A percentile compares a stretch with the other conserved stretches of the same genome.
These are phyloP conservation scores for Pythium diclinum DNA, from an alignment of 352 stramenopile genomes.

Conservation along the genomic window DNA sequence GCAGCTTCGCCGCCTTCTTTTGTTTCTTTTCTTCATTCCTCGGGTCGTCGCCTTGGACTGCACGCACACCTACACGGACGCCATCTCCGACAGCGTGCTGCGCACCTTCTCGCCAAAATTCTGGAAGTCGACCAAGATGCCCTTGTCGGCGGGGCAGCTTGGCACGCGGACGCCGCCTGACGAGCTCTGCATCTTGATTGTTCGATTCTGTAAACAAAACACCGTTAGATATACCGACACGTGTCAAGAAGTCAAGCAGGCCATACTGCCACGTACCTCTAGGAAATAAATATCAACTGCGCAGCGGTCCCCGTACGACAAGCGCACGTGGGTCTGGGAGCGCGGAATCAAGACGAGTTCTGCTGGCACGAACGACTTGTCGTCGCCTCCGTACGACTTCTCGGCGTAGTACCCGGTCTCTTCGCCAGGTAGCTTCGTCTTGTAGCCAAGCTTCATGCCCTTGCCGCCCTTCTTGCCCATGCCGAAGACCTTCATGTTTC, in stretches of 20 bases:
- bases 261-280: slow-evolving; percentile 42
- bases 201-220: slow-evolving; percentile 54
- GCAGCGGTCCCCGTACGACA: slow-evolving; percentile 82
- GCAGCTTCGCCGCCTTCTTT: not conserved
- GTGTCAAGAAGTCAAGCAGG: slow-evolving; percentile 8
- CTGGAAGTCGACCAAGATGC: slow-evolving; percentile 60
- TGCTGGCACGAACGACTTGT: slow-evolving; percentile 83
- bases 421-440: slow-evolving; percentile 83
- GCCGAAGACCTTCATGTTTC: slow-evolving; percentile 44
- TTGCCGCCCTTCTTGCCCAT: slow-evolving; percentile 79
- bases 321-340: slow-evolving; percentile 79
- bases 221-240: slow-evolving; percentile 11
- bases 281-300: slow-evolving; percentile 91
- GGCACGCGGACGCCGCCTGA: slow-evolving; percentile 73
- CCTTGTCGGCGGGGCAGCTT: slow-evolving; percentile 70
- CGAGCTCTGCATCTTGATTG: slow-evolving; percentile 81
- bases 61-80: slow-evolving; percentile 47
- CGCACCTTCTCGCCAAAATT: slow-evolving; percentile 83
- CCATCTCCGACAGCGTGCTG: slow-evolving; percentile 85
- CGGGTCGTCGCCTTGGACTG: not conserved
- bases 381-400: slow-evolving; percentile 79
- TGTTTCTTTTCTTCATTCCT: not conserved
- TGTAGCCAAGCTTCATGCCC: slow-evolving; percentile 86
- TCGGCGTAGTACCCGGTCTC: slow-evolving; percentile 84
- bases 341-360: slow-evolving; percentile 83